These are phyloP conservation scores for Filobasidium wieringae DNA, from an alignment of 768 basidiomycete genomes.

Conservation along the genomic window DNA sequence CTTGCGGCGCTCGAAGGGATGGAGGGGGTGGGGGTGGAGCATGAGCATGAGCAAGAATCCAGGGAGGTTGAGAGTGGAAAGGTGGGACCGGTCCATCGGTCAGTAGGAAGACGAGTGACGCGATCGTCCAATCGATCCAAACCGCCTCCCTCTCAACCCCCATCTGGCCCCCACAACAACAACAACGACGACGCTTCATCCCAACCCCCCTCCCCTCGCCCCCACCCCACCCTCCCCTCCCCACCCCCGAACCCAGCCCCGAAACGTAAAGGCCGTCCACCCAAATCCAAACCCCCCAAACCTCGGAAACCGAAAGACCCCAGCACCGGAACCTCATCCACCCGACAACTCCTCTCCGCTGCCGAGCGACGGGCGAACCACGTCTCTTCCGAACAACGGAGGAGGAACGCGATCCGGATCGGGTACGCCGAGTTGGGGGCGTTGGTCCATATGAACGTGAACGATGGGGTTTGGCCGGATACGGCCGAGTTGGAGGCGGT, in stretches of 20 bases:
- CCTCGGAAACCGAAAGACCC: neutral
- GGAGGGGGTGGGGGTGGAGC: too few relatives aligned
- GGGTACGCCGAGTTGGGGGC: constrained; percentile 77
- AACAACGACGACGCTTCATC: too few relatives aligned
- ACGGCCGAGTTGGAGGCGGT: constrained; percentile 5
- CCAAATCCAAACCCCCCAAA: neutral
- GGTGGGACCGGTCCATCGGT: too few relatives aligned
- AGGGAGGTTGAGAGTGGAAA: too few relatives aligned
- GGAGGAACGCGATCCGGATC: constrained; percentile 79
- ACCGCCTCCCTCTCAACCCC: too few relatives aligned
- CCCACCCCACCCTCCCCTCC: neutral
- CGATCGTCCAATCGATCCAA: too few relatives aligned
- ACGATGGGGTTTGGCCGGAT: constrained; percentile 6
- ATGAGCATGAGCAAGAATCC: too few relatives aligned
- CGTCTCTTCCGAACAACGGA: constrained; percentile 89
- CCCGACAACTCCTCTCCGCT: constrained; percentile 46
- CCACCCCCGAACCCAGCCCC: neutral
- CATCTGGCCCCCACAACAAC: too few relatives aligned
- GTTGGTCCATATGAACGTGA: constrained; percentile 45
- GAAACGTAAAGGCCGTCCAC: neutral
- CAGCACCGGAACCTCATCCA: neutral
- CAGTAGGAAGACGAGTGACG: too few relatives aligned
- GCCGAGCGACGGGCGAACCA: constrained; percentile 84
- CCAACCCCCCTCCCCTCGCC: too few relatives aligned
- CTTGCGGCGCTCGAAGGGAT: neutral